phyloP scores from a whole-genome alignment of 345 rosid genomes.

The Rubroshorea leprosula region DNA sequence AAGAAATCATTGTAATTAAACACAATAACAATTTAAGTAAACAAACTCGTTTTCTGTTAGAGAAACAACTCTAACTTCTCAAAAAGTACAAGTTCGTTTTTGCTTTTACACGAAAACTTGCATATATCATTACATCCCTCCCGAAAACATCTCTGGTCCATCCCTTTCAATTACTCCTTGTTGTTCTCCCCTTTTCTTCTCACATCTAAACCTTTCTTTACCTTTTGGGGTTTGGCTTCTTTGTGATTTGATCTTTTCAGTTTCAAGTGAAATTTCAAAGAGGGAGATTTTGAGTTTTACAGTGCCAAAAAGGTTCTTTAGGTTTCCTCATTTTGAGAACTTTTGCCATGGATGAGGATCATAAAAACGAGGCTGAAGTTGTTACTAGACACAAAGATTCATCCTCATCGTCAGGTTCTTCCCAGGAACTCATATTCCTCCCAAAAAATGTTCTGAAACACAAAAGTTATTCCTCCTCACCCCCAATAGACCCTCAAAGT shows the following conservation, averaged over 20 bases:
- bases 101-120: neutral
- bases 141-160: too few relatives aligned
- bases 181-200: too few relatives aligned
- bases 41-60: neutral
- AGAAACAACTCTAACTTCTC: too few relatives aligned
- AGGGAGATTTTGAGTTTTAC: neutral
- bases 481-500: neutral
- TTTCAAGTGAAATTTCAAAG: neutral
- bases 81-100: too few relatives aligned
- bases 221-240: too few relatives aligned
- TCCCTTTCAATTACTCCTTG: too few relatives aligned
- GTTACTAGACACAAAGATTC: neutral
- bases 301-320: neutral
- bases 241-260: too few relatives aligned
- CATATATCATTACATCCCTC: too few relatives aligned
- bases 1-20: too few relatives aligned
- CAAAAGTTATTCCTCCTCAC: neutral
- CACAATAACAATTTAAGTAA: too few relatives aligned
- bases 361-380: neutral
- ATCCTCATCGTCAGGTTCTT: slow-evolving; percentile 18
- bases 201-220: too few relatives aligned
- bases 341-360: neutral
- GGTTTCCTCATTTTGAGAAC: neutral
- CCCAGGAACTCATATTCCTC: slow-evolving; percentile 4
- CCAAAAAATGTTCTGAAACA: neutral